Evolutionary conservation across 768 basidiomycete genomes (phyloP), one percentile per base, ranked within the genome.

Genomic region (Boletus patriciae): DNA sequence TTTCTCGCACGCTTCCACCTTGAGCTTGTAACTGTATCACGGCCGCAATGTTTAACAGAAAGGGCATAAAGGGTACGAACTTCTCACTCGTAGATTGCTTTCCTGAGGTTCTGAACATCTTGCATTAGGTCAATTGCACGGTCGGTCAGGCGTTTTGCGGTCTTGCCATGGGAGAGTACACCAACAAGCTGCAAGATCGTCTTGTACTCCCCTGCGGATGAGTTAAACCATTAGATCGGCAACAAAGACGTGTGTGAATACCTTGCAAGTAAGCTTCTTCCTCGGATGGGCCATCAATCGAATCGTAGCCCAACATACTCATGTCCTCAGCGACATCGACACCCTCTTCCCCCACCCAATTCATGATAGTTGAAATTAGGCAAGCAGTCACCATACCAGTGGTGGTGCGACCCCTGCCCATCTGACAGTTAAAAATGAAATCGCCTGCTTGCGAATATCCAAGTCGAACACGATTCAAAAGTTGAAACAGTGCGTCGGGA

Each of bases 351-450:
- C 73, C 78, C 41, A 75, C 69, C 85, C 88, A 88, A 48, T 79
- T 77, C 73, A 82, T 76, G 10, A 83, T 83, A 3, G 85, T 90
- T 12, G 93, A 88, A 50, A 97, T 90, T 25, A 98, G 76, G 54
- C 87, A 91, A 0, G 92, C 92, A 25, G 87, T 86, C 54, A 94
- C 84, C 94, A 98, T 98, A 6, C 97, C 97, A 0, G 94, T 98
- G 0, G 97, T 99, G 7, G 97, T 99, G 38, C 90, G 80, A 16
- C 87, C 90, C 53, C 90, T 78, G 23, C 92, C 92, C 94, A 98
- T 96, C 72, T 98, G 97, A 72, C 97, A 99, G 64, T 98, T 98
- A 77, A 97, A 98, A 45, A 93, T 76, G 63, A 94, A 89, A 62
- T 92, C 92, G 5, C 85, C 88, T 1, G 85, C 82, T 29, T 80